A percentile compares a stretch with the other conserved stretches of the same genome.
phyloP scores from a whole-genome alignment of 768 basidiomycete species.

The Tremella fuciformis region DNA sequence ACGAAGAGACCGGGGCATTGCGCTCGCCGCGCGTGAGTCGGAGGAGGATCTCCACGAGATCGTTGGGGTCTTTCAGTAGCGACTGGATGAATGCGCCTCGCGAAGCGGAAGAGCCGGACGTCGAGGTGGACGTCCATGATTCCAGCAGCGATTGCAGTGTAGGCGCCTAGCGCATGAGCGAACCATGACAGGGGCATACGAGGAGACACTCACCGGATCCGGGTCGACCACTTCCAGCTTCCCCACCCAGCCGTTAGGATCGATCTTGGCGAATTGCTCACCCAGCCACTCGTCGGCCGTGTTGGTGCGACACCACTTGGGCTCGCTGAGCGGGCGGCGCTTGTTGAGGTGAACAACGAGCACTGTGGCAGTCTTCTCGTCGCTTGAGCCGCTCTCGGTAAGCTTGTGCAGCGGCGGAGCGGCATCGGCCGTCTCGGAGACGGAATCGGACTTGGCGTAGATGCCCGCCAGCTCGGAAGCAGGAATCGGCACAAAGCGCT shows the following conservation, averaged over 20 bases:
- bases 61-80: slow-evolving; percentile 79
- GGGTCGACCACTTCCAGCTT: slow-evolving; percentile 90
- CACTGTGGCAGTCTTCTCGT: slow-evolving; percentile 1
- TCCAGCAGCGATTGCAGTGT: slow-evolving; percentile 89
- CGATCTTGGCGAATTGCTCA: slow-evolving; percentile 33
- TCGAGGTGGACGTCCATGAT: slow-evolving; percentile 81
- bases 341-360: slow-evolving; percentile 67
- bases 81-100: slow-evolving; percentile 85
- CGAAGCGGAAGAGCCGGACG: slow-evolving; percentile 68
- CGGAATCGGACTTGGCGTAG: slow-evolving; percentile 5
- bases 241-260: slow-evolving; percentile 70
- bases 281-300: slow-evolving; percentile 82
- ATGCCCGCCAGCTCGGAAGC: slow-evolving; percentile 20
- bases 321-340: slow-evolving; percentile 83
- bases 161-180: slow-evolving; percentile 62
- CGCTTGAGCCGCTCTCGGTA: not conserved
- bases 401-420: slow-evolving; percentile 5
- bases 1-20: slow-evolving; percentile 51
- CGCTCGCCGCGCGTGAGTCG: slow-evolving; percentile 88
- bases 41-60: slow-evolving; percentile 86
- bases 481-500: slow-evolving; percentile 45
- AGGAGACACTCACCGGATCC: slow-evolving; percentile 69
- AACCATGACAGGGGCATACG: not conserved
- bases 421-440: slow-evolving; percentile 10
- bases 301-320: slow-evolving; percentile 94